Percentiles rank a stretch among this genome's conserved stretches.
Evolutionary conservation across 352 stramenopile genomes (phyloP).

Genomic region (Globisporangium cederbergense): DNA sequence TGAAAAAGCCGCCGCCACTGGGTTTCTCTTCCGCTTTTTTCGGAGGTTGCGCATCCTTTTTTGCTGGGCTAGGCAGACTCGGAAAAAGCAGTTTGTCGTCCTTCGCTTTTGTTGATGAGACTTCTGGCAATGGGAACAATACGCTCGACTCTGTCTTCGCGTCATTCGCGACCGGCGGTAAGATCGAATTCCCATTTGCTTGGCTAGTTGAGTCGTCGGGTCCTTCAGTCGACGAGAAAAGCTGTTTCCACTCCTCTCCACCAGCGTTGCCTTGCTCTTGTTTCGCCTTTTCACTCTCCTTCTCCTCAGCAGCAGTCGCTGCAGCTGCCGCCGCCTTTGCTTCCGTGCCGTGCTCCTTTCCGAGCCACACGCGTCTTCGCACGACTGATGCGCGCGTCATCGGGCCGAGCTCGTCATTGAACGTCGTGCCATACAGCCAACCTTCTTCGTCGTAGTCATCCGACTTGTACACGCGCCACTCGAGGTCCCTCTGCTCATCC

Average conservation of each 20-base stretch:
- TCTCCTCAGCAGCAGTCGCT: conserved; percentile 1
- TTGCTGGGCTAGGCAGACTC: background rate
- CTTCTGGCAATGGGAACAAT: background rate
- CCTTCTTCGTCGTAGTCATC: conserved; percentile 85
- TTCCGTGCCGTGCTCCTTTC: conserved; percentile 29
- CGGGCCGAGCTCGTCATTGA: conserved; percentile 55
- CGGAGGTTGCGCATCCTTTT: background rate
- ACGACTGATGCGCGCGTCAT: conserved; percentile 67
- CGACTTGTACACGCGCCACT: conserved; percentile 80
- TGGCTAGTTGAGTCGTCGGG: conserved; percentile 3
- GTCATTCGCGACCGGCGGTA: conserved; percentile 15
- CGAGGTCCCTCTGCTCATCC: conserved; percentile 55
- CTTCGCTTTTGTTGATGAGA: background rate
- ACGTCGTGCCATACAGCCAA: conserved; percentile 77
- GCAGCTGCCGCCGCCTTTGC: conserved; percentile 17
- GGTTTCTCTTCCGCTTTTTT: conserved; percentile 23
- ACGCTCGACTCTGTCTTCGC: background rate
- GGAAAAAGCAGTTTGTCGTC: conserved; percentile 14
- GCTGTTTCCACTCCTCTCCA: conserved; percentile 32
- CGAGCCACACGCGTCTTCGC: conserved; percentile 81
- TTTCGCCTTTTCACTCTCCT: background rate
- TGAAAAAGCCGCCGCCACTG: conserved; percentile 54
- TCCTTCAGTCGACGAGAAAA: conserved; percentile 26
- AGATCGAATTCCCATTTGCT: conserved; percentile 16
- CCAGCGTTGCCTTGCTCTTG: conserved; percentile 13